Evolutionary conservation across 2,329 filamentous ascomycete species (phyloP).

Genomic region (Xylaria sp.): DNA sequence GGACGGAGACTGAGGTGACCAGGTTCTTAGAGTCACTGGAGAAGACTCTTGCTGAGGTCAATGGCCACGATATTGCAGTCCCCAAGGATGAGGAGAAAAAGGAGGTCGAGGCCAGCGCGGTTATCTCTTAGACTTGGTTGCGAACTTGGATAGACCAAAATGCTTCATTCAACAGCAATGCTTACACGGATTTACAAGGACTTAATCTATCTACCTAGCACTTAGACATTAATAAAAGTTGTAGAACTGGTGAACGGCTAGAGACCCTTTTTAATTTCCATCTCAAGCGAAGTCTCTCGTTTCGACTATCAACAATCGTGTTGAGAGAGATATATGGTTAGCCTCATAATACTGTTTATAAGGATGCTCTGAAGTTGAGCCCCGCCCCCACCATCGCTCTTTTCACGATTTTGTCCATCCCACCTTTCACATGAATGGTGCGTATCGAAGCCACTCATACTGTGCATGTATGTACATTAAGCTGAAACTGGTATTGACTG

Average conservation of each 20-base stretch:
- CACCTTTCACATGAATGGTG: neutral
- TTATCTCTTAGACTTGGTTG: slow-evolving; percentile 43
- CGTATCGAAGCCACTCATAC: neutral
- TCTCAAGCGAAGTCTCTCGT: neutral
- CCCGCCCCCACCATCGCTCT: slow-evolving; percentile 20
- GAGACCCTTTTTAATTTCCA: neutral
- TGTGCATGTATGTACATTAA: neutral
- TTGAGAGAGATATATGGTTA: neutral
- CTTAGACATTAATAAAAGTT: neutral
- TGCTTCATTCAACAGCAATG: neutral
- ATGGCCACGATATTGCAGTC: slow-evolving; percentile 36
- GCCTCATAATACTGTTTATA: slow-evolving; percentile 17
- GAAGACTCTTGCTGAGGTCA: slow-evolving; percentile 53
- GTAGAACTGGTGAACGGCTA: neutral
- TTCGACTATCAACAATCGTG: neutral
- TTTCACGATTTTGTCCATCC: slow-evolving; percentile 4
- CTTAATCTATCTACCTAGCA: neutral
- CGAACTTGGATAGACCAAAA: slow-evolving; percentile 11
- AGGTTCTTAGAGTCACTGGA: slow-evolving; percentile 75
- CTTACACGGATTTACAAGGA: neutral
- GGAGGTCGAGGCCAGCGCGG: slow-evolving; percentile 44
- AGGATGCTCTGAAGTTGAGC: slow-evolving; percentile 15
- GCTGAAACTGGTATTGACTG: neutral
- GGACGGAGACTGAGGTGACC: slow-evolving; percentile 84
- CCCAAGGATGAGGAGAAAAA: slow-evolving; percentile 44